Evolutionary conservation across 2,329 filamentous ascomycete genomes (phyloP).

Genomic region (Fusarium buxicola): DNA sequence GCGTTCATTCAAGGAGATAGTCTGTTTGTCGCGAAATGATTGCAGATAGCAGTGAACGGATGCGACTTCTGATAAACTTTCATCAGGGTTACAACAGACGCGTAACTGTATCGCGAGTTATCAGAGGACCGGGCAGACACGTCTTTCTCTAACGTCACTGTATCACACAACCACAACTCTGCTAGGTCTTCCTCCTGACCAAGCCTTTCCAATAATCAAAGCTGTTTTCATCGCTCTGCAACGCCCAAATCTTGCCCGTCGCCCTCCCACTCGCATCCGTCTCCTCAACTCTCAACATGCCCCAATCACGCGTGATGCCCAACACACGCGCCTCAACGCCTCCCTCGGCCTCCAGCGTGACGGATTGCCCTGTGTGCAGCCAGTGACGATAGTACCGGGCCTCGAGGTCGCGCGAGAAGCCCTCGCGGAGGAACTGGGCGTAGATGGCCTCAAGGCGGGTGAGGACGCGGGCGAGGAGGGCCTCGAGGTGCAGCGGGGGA

Average conservation of each 20-base stretch:
- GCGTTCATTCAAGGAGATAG: background rate
- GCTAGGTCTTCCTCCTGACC: conserved; percentile 79
- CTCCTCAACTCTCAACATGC: conserved; percentile 86
- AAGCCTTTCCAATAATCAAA: conserved; percentile 97
- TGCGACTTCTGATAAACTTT: background rate
- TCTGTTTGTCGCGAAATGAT: background rate
- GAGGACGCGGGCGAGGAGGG: conserved; percentile 83
- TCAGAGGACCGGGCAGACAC: background rate
- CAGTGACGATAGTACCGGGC: conserved; percentile 82
- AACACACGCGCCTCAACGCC: conserved; percentile 80
- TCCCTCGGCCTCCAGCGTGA: conserved; percentile 83
- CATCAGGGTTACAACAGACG: background rate
- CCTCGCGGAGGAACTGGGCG: conserved; percentile 75
- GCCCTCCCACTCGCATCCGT: conserved; percentile 76
- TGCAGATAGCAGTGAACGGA: background rate
- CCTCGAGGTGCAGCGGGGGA: conserved; percentile 76
- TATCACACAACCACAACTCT: background rate
- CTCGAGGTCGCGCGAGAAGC: conserved; percentile 81
- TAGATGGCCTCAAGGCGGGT: conserved; percentile 84
- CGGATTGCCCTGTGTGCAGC: conserved; percentile 81
- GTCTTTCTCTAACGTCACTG: background rate
- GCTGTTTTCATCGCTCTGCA: conserved; percentile 98
- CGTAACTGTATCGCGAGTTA: background rate
- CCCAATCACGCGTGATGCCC: conserved; percentile 93
- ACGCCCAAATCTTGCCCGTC: conserved; percentile 81